Base-by-base conservation (phyloP, 306 rosid genomes). In the Casuarina cunninghamiana region DNA sequence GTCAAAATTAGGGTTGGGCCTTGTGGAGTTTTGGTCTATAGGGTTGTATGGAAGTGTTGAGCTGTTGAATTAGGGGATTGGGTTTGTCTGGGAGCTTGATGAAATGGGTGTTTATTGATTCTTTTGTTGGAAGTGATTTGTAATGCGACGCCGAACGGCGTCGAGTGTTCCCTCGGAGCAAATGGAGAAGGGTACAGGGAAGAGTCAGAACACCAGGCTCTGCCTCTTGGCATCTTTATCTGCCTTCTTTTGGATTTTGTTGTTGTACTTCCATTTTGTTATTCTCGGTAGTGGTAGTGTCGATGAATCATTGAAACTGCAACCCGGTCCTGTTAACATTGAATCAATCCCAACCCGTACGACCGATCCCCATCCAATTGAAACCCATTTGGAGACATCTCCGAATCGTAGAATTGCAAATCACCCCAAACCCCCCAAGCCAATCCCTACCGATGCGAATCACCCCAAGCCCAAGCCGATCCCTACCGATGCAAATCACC, bases 81-180 rank as follows among this genome's bases (percentile, higher is more conserved):
- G 49, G 37, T 68, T 83, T 75, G 37, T 53, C 51, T 42, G 71
- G 32, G 48, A 74, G 2, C 6, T 67, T 42, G 41, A 42, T 53
- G 85, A 16, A 80, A 78, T 81, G 80, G 54, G 50, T 54, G 17
- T 51, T 75, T 70, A 73, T 49, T 82, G 85, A 71, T 74, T 76
- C 66, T 38, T 61, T 61, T 63, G 37, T 51, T 78, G 68, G 53
- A 39, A 68, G 54, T 76, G 73, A 58, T 63, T 32, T 48, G 77
- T 69, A 83, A 92, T 95, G 98, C 90, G 97, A 83, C 91, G 93
- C 78, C 99, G 98, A 82, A 79, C 87, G 46, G 72, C 85, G 81
- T 75, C 88, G 79, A 85, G 65, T 79, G 53, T 73, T 74, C 89
- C 85, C 65, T 79, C 82, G 55, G 97, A 89, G 60, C 91, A 76